These are phyloP conservation scores for Tricholoma flavovirens DNA, from an alignment of 768 basidiomycete genomes.

Conservation along the genomic window DNA sequence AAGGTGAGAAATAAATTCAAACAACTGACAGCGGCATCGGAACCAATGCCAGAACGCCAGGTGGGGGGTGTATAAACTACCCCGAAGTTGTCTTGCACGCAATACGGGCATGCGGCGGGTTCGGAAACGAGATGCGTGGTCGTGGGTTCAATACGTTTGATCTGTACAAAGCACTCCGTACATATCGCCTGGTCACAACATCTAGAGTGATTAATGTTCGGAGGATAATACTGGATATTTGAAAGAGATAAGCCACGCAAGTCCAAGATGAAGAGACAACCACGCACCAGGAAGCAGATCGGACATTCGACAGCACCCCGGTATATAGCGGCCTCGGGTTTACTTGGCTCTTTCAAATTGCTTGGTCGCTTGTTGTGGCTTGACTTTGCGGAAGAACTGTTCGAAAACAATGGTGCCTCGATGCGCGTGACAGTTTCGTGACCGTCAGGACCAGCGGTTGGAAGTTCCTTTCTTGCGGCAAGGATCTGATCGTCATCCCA, in stretches of 20 bases:
- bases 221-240: slow-evolving; percentile 80
- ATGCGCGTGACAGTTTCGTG: slow-evolving; percentile 40
- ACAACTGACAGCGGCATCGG: slow-evolving; percentile 57
- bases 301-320: slow-evolving; percentile 89
- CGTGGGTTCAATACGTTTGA: slow-evolving; percentile 94
- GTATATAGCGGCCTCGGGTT: slow-evolving; percentile 79
- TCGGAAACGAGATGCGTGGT: slow-evolving; percentile 94
- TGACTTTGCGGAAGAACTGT: slow-evolving; percentile 28
- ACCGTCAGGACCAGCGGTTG: slow-evolving; percentile 39
- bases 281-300: slow-evolving; percentile 90
- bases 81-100: slow-evolving; percentile 96
- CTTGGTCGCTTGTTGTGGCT: slow-evolving; percentile 50
- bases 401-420: slow-evolving; percentile 31
- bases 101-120: slow-evolving; percentile 95
- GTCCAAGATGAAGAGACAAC: slow-evolving; percentile 7
- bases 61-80: slow-evolving; percentile 78
- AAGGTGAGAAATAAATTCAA: slow-evolving; percentile 1
- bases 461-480: slow-evolving; percentile 66
- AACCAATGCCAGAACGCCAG: slow-evolving; percentile 77
- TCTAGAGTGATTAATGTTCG: slow-evolving; percentile 94
- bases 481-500: slow-evolving; percentile 90
- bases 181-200: slow-evolving; percentile 99
- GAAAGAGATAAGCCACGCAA: slow-evolving; percentile 27
- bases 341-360: slow-evolving; percentile 57
- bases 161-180: slow-evolving; percentile 99